Evolutionary conservation across 2,329 filamentous ascomycete genomes (phyloP).

Genomic region (Diaporthe capsici): DNA sequence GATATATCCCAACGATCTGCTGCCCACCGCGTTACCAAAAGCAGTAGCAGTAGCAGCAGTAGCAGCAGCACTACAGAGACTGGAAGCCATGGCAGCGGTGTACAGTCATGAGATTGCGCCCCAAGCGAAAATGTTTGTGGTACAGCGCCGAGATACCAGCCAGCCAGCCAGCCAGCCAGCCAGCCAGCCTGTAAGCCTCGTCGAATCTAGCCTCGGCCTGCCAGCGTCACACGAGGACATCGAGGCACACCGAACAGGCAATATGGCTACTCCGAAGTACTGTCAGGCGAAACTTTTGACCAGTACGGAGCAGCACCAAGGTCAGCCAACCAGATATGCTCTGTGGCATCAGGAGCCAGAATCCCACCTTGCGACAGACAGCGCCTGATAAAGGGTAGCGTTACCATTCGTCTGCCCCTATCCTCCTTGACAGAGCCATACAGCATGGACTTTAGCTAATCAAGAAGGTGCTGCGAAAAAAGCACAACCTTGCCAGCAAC

Average conservation of each 20-base stretch:
- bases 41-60: neutral
- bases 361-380: conserved; percentile 41
- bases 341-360: conserved; percentile 55
- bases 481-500: neutral
- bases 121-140: neutral
- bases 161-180: neutral
- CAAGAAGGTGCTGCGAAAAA: conserved; percentile 49
- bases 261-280: conserved; percentile 46
- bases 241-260: neutral
- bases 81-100: neutral
- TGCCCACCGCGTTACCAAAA: neutral
- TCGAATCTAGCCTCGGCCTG: conserved; percentile 1
- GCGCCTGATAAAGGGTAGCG: conserved; percentile 46
- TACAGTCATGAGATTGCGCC: neutral
- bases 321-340: conserved; percentile 50
- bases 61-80: neutral
- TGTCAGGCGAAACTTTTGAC: conserved; percentile 52
- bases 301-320: conserved; percentile 48
- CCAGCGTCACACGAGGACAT: neutral
- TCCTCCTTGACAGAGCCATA: conserved; percentile 49
- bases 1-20: neutral
- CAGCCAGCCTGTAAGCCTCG: neutral
- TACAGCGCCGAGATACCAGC: neutral
- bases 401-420: conserved; percentile 57
- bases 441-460: conserved; percentile 52